Conservation (phyloP, 1,139 yeast genomes). For the Scheffersomyces titani region DNA sequence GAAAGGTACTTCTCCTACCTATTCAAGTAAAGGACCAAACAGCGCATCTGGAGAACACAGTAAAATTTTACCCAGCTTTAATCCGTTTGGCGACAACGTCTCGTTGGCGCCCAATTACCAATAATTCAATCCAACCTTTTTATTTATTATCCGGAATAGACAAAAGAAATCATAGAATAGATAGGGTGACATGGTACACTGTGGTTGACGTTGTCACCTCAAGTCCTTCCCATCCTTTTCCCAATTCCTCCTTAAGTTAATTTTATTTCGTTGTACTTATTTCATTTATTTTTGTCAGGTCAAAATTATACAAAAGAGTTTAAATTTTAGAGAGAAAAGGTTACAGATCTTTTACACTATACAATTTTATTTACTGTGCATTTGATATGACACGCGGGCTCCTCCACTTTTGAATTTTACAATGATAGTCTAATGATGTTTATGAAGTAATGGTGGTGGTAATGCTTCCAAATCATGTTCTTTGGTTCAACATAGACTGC, state of each 20-base stretch:
- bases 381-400: not conserved
- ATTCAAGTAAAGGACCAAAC: not conserved
- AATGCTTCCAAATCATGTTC: not conserved
- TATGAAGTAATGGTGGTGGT: not conserved
- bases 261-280: not conserved
- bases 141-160: slow-evolving; percentile 1
- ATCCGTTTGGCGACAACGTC: slow-evolving; percentile 30
- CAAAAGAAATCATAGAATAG: not conserved
- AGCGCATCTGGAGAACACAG: slow-evolving; percentile 5
- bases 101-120: not conserved
- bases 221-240: not conserved
- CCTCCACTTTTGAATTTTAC: not conserved
- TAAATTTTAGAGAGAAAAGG: not conserved
- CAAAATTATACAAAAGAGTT: not conserved
- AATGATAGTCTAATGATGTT: not conserved
- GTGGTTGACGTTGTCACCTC: not conserved
- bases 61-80: slow-evolving; percentile 27
- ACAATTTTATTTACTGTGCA: not conserved
- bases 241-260: not conserved
- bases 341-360: not conserved
- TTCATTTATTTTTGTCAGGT: not conserved
- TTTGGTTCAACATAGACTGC: not conserved
- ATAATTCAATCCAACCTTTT: not conserved
- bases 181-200: not conserved
- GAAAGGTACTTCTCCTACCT: slow-evolving; percentile 1